A percentile compares a stretch with the other conserved stretches of the same genome.
Conservation (phyloP, 2,329 filamentous ascomycete species). For the Claviceps paspali region DNA sequence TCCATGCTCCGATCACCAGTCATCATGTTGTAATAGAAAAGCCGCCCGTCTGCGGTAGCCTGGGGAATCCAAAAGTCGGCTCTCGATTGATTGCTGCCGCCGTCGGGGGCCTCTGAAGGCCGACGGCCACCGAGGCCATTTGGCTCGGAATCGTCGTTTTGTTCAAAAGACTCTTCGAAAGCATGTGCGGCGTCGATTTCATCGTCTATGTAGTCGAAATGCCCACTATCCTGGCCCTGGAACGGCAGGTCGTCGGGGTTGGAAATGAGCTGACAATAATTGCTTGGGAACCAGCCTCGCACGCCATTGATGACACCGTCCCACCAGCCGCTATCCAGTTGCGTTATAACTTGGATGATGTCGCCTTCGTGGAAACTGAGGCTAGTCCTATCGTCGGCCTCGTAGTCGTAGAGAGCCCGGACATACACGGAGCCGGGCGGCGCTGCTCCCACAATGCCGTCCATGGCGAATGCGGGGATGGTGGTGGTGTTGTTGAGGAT, state of each 20-base stretch:
- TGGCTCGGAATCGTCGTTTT: constrained; percentile 48
- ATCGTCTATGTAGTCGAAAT: constrained; percentile 41
- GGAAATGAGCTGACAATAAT: constrained; percentile 83
- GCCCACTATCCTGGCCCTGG: constrained; percentile 36
- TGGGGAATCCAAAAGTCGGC: constrained; percentile 98
- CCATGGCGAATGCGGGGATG: constrained; percentile 28
- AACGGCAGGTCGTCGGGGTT: constrained; percentile 59
- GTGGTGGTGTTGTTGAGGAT: background rate
- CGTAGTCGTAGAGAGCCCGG: constrained; percentile 92
- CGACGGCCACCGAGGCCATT: constrained; percentile 40
- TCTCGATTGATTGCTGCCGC: constrained; percentile 52
- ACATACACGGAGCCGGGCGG: constrained; percentile 69
- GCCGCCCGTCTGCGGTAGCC: constrained; percentile 76
- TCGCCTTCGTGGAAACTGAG: constrained; percentile 94
- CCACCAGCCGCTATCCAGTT: constrained; percentile 98
- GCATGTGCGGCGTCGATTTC: constrained; percentile 48
- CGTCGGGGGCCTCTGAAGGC: constrained; percentile 52
- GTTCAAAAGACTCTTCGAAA: constrained; percentile 54
- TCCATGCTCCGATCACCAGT: constrained; percentile 93
- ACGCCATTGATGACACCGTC: constrained; percentile 95
- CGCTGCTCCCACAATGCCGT: constrained; percentile 43
- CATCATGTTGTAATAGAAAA: constrained; percentile 98
- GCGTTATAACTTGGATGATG: constrained; percentile 95
- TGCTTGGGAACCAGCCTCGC: constrained; percentile 97
- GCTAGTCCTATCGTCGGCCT: constrained; percentile 91